These are phyloP conservation scores for Chlamydomonas schloesseri DNA, from an alignment of 139 green algal genomes.

Conservation along the genomic window DNA sequence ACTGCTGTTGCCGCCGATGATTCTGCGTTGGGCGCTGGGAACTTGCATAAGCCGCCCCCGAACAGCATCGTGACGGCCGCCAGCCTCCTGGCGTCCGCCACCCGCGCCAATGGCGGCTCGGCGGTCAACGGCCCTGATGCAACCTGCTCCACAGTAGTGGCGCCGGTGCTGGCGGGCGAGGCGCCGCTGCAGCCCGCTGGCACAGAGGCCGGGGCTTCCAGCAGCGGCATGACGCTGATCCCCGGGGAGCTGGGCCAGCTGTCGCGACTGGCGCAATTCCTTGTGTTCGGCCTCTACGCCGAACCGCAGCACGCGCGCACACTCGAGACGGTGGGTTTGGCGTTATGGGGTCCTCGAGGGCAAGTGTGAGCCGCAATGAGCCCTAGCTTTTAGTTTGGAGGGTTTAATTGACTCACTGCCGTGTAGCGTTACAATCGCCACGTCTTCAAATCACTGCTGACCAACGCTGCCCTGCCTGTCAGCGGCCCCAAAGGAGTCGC, in stretches of 20 bases:
- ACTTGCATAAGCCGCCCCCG: background rate
- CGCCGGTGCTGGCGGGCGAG: no score
- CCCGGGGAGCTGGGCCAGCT: background rate
- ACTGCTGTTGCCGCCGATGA: background rate
- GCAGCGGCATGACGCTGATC: background rate
- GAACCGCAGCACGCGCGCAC: background rate
- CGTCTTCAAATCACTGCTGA: no score
- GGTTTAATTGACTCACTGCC: background rate
- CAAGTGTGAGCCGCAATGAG: background rate
- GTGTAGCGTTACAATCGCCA: no score
- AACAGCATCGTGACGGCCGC: no score
- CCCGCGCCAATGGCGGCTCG: background rate
- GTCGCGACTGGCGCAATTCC: background rate
- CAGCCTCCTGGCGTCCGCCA: no score
- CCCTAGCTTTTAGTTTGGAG: background rate
- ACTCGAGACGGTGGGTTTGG: background rate
- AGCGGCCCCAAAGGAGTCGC: no score
- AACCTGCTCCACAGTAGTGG: no score
- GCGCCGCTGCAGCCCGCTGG: background rate
- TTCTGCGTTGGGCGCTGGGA: no score
- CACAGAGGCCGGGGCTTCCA: background rate
- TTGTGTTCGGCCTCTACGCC: background rate
- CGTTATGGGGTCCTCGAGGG: background rate
- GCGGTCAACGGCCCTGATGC: no score
- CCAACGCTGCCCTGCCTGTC: no score